These are phyloP conservation scores for Cydonia oblonga DNA, from an alignment of 331 rosid species.

Conservation along the genomic window DNA sequence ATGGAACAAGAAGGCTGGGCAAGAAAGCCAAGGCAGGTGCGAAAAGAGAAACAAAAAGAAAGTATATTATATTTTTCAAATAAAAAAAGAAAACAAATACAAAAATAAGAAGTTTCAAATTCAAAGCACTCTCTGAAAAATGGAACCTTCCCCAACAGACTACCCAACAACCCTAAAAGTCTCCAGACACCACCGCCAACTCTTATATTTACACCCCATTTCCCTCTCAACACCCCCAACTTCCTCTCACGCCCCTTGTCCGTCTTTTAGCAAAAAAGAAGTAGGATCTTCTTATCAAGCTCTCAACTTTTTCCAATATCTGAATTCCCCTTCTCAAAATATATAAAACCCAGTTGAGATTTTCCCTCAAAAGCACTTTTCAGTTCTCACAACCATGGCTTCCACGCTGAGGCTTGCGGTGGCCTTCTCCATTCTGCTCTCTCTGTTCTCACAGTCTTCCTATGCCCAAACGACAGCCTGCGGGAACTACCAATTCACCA, in stretches of 20 bases:
- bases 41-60: conserved; percentile 1
- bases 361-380: neutral
- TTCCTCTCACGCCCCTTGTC: neutral
- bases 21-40: conserved; percentile 15
- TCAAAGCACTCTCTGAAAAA: neutral
- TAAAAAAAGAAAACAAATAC: neutral
- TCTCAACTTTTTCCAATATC: neutral
- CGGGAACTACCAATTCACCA: conserved; percentile 5
- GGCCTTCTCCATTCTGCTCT: conserved; percentile 1
- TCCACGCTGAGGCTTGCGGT: conserved; percentile 20
- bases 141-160: conserved; percentile 37
- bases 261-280: neutral
- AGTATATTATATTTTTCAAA: neutral
- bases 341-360: neutral
- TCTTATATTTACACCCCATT: conserved; percentile 21
- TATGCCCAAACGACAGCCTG: conserved; percentile 21
- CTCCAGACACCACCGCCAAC: conserved; percentile 20
- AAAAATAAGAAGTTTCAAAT: neutral
- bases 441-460: conserved; percentile 12
- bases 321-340: neutral
- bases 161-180: conserved; percentile 22
- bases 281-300: neutral
- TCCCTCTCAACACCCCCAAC: neutral
- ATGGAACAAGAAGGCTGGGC: neutral
- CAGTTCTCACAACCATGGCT: conserved; percentile 20